A percentile compares a stretch with the other conserved stretches of the same genome.
Conservation (phyloP, 306 rosid species). For the Heteromeles arbutifolia region DNA sequence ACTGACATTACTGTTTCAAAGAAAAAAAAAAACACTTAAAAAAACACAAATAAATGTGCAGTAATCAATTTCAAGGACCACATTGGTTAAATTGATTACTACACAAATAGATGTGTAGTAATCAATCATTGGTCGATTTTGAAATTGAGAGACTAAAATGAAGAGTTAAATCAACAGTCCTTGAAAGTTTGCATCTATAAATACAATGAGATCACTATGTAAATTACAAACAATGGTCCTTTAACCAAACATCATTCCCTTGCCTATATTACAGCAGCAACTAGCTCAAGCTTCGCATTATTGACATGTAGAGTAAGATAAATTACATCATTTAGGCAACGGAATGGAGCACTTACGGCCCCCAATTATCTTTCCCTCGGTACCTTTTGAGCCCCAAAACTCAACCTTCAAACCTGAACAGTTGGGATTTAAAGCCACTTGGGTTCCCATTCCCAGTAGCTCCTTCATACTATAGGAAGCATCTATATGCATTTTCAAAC, state of each 20-base stretch:
- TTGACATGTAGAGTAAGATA: not conserved
- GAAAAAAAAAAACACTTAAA: too few relatives aligned
- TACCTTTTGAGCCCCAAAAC: slow-evolving; percentile 6
- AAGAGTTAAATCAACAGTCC: too few relatives aligned
- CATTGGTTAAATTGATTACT: too few relatives aligned
- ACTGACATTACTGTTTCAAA: too few relatives aligned
- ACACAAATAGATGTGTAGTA: too few relatives aligned
- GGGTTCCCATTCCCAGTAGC: slow-evolving; percentile 23
- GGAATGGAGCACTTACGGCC: slow-evolving; percentile 24
- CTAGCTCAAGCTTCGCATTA: not conserved
- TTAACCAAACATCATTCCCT: not conserved
- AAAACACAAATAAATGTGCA: too few relatives aligned
- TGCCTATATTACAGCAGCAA: not conserved
- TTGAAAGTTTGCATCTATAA: not conserved
- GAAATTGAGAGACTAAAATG: too few relatives aligned
- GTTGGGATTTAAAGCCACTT: slow-evolving; percentile 14
- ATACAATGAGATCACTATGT: not conserved
- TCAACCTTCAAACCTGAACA: slow-evolving; percentile 21
- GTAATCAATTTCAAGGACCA: too few relatives aligned
- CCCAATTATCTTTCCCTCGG: slow-evolving; percentile 9
- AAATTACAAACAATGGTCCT: not conserved
- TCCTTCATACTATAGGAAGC: slow-evolving; percentile 22
- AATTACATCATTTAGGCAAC: slow-evolving; percentile 9
- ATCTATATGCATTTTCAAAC: slow-evolving; percentile 35
- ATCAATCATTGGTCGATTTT: too few relatives aligned